Conservation (phyloP, 1,139 yeast species). For the Chernovozyma sophiae-reginae region DNA sequence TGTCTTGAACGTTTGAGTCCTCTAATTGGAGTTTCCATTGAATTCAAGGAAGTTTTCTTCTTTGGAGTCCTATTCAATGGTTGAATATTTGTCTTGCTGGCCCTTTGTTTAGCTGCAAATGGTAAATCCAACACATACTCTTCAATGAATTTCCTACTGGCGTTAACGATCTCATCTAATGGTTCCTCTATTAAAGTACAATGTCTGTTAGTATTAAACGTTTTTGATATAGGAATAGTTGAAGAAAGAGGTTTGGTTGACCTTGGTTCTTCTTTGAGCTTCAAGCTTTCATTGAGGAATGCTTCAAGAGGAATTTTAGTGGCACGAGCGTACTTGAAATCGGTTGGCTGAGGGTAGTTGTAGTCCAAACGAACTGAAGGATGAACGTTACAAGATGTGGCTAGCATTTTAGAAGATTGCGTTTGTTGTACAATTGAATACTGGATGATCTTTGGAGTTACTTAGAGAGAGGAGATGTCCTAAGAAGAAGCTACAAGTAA, state of each 20-base stretch:
- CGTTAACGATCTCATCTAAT: constrained; percentile 23
- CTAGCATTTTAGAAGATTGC: too few relatives aligned
- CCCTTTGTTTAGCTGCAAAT: not conserved
- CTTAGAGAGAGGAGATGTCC: too few relatives aligned
- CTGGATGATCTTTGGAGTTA: too few relatives aligned
- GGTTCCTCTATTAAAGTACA: constrained; percentile 20
- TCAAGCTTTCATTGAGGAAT: constrained; percentile 22
- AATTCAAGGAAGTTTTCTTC: constrained; percentile 5
- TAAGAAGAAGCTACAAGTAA: too few relatives aligned
- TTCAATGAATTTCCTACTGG: constrained; percentile 17
- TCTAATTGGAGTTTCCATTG: constrained; percentile 6
- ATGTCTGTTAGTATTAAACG: constrained; percentile 5
- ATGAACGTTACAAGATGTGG: not conserved
- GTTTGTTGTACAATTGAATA: too few relatives aligned
- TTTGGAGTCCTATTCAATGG: not conserved
- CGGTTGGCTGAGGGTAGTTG: constrained; percentile 18
- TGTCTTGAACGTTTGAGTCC: constrained; percentile 9
- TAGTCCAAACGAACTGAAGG: constrained; percentile 12
- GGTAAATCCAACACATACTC: constrained; percentile 19
- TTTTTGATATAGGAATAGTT: constrained; percentile 12
- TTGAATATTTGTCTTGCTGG: not conserved
- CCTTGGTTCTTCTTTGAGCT: constrained; percentile 16
- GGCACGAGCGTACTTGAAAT: constrained; percentile 7
- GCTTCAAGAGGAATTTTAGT: constrained; percentile 15
- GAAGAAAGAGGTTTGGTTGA: constrained; percentile 11